Evolutionary conservation across 768 basidiomycete species (phyloP), one percentile per base, ranked within the genome.

Genomic region (Termitomyces eurrhizus): DNA sequence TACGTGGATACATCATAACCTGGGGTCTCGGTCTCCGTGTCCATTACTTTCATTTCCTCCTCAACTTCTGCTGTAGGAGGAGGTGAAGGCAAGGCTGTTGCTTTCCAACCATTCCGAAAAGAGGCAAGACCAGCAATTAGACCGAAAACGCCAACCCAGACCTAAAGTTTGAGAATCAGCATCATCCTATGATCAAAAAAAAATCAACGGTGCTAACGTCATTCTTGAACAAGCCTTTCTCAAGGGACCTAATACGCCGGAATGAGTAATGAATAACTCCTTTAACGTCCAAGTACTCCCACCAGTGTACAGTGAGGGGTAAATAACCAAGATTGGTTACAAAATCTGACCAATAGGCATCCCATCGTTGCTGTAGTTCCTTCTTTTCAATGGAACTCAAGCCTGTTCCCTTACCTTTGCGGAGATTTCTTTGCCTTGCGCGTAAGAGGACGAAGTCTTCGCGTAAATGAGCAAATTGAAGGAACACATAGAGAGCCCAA

Each of bases 241-340:
- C 78, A 54, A 86, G 64, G 9, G 90, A 92, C 88, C 90, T 92
- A 52, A 29, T 26, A 41, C 33, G n/a, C 42, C 42, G 35, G n/a
- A 4, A 36, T 53, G n/a, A 59, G 14, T 51, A 42, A 44, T 56
- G 36, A 33, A 49, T n/a, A 6, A 32, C 52, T 52, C 45, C 4
- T 26, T 24, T 33, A 14, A 57, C 8, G n/a, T 50, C 7, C 9
- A 52, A 18, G 32, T 41, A 8, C 14, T 62, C 83, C 57, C 64
- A 92, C 93, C 92, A 94, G 70, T 96, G 94, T 58, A 93, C 72
- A 2, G 93, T 90, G 53, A 92, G 71, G 4, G 93, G 94, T n/a
- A 93, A 74, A 69, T 92, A 90, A 29, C 85, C 84, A 8, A 88
- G 62, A 68, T 93, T 93, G 52, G 85, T 83, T 14, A 90, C 70